A percentile compares a stretch with the other conserved stretches of the same genome.
Conservation (phyloP, 148 eudicot species). For the Heliosperma pusillum region DNA sequence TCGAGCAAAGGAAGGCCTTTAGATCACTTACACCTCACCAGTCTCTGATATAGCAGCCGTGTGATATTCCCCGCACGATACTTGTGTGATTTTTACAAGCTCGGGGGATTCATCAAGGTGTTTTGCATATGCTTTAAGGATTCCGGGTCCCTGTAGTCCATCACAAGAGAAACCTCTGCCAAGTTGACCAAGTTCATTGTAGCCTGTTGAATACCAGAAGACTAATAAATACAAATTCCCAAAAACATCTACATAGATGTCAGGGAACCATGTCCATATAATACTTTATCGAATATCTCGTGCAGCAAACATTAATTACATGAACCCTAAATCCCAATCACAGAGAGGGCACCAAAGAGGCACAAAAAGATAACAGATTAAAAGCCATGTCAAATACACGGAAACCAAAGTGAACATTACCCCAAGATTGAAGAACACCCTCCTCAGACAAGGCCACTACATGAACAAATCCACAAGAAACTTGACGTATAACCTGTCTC, state of each 20-base stretch:
- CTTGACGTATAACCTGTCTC: slow-evolving; percentile 70
- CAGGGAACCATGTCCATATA: neutral
- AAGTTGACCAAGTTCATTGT: slow-evolving; percentile 97
- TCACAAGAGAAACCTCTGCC: slow-evolving; percentile 93
- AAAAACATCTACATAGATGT: neutral
- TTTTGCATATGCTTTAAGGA: slow-evolving; percentile 69
- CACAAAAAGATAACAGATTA: neutral
- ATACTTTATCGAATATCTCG: neutral
- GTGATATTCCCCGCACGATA: slow-evolving; percentile 97
- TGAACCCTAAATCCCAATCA: neutral
- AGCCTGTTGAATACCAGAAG: slow-evolving; percentile 58
- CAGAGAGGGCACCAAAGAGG: neutral
- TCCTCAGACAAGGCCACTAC: slow-evolving; percentile 76
- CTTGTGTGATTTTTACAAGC: slow-evolving; percentile 73
- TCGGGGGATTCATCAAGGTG: slow-evolving; percentile 96
- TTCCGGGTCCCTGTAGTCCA: slow-evolving; percentile 91
- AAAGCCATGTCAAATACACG: neutral
- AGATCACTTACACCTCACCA: slow-evolving; percentile 94
- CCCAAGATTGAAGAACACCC: slow-evolving; percentile 97
- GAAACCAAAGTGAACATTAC: slow-evolving; percentile 35
- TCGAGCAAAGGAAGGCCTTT: slow-evolving; percentile 30
- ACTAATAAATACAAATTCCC: slow-evolving; percentile 26
- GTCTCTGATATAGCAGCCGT: slow-evolving; percentile 86
- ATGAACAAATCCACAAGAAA: slow-evolving; percentile 92
- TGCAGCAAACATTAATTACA: neutral